Evolutionary conservation across 2,329 filamentous ascomycete genomes (phyloP), one percentile per base, ranked within the genome.

Genomic region (Cercospora canescens): DNA sequence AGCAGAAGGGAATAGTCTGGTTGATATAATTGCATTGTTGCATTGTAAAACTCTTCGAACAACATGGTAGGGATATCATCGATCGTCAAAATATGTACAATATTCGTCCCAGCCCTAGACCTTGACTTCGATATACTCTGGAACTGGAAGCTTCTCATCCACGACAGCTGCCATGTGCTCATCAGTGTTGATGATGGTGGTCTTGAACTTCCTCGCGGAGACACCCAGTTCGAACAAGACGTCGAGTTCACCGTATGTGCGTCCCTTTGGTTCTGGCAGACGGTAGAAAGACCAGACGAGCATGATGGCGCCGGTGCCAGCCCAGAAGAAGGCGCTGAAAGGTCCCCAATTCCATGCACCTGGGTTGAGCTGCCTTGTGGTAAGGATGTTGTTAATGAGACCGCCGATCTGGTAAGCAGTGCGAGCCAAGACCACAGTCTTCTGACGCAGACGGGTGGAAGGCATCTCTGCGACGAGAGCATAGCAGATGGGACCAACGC

Each of bases 171-270:
- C 48, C 60, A 62, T 37, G 16, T 62, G 60, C 48, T 55, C 60
- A 32, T 62, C 60, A n/a, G 63, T 57, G 50, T 67, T 64, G 30
- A 71, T 58, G n/a, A 60, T 63, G 6, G 67, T 71, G 12, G 41
- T 58, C 50, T 59, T 61, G 76, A 74, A 83, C 61, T 80, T 77
- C 24, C 80, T 74, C 9, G 80, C 80, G 9, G 75, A 69, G 8
- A 82, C 72, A 6, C 72, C 67, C 34, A 74, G 73, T 67, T 81
- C 79, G 66, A 83, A 83, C 41, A 83, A 73, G 55, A 81, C 73
- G 69, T 82, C 80, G 32, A 82, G 70, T 70, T 82, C 80, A 8
- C 72, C 78, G 65, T 78, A 81, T 1, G 79, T 80, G 24, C 79
- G 75, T 24, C 75, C 77, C 72, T 80, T 81, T 1, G 79, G 74